phyloP scores from a whole-genome alignment of 129 eudicot genomes.

The Rutidosis leptorrhynchoides region DNA sequence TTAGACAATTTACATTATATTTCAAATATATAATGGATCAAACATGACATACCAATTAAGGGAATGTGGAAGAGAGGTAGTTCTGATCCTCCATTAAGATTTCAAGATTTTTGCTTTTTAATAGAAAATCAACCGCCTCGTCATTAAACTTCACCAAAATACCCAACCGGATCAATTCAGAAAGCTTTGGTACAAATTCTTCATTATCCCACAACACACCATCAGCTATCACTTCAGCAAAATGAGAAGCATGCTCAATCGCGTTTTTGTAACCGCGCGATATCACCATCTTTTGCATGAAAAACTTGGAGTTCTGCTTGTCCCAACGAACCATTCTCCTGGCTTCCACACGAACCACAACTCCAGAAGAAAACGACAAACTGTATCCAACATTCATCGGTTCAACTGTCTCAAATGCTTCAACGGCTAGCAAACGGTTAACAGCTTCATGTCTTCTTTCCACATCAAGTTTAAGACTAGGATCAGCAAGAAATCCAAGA shows the following conservation, averaged over 20 bases:
- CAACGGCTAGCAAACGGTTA: conserved; percentile 28
- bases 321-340: conserved; percentile 54
- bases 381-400: conserved; percentile 31
- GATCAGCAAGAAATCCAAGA: conserved; percentile 46
- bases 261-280: conserved; percentile 27
- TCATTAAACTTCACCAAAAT: conserved; percentile 50
- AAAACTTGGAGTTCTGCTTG: conserved; percentile 28
- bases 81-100: conserved; percentile 43
- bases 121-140: conserved; percentile 45
- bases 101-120: conserved; percentile 48
- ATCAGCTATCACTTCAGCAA: conserved; percentile 39
- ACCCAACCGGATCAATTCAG: conserved; percentile 47
- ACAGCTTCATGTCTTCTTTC: conserved; percentile 39
- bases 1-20: too few relatives aligned
- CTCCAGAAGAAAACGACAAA: conserved; percentile 33
- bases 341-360: conserved; percentile 24
- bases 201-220: conserved; percentile 54
- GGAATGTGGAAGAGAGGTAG: conserved; percentile 39
- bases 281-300: conserved; percentile 33
- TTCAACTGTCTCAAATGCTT: conserved; percentile 35
- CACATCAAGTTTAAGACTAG: conserved; percentile 25
- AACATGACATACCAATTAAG: conserved; percentile 28
- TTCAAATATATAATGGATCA: neutral
- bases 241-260: conserved; percentile 40
- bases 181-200: conserved; percentile 32